These are phyloP conservation scores for Nicotiana tabacum DNA, from an alignment of 257 asterid species.

Conservation along the genomic window DNA sequence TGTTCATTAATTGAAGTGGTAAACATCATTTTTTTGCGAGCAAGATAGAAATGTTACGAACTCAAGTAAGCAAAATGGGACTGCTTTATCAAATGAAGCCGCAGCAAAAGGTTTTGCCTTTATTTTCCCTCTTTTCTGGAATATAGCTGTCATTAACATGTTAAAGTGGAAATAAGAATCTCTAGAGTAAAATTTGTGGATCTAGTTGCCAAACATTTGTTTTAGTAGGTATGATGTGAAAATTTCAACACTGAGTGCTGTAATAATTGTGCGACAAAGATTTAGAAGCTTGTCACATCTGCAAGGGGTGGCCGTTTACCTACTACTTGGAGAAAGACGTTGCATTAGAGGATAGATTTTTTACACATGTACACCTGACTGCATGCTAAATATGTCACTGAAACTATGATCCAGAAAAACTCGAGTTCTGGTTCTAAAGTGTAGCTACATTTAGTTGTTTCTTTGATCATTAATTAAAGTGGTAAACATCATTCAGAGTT, in stretches of 20 bases:
- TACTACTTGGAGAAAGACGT: not conserved
- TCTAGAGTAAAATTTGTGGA: not conserved
- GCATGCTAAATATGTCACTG: constrained; percentile 1
- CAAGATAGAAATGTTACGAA: constrained; percentile 28
- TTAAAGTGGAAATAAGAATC: not conserved
- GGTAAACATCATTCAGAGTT: not conserved
- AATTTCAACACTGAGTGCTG: not conserved
- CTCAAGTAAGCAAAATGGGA: constrained; percentile 29
- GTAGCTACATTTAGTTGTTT: not conserved
- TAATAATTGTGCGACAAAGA: not conserved
- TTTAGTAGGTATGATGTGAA: not conserved
- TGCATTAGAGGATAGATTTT: not conserved
- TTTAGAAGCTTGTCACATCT: not conserved
- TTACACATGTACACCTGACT: not conserved
- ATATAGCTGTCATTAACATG: not conserved
- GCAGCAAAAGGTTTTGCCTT: constrained; percentile 36
- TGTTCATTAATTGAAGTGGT: not conserved
- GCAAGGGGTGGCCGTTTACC: not conserved
- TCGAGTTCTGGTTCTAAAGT: not conserved
- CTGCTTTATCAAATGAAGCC: constrained; percentile 28
- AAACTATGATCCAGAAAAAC: not conserved
- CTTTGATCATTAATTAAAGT: not conserved
- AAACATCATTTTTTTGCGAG: not conserved
- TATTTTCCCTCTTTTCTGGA: not conserved
- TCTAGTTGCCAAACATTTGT: not conserved